Percentiles rank a stretch among this genome's conserved stretches.
Conservation (phyloP, 2,329 filamentous ascomycete genomes). For the Hymenoscyphus fructigenus region DNA sequence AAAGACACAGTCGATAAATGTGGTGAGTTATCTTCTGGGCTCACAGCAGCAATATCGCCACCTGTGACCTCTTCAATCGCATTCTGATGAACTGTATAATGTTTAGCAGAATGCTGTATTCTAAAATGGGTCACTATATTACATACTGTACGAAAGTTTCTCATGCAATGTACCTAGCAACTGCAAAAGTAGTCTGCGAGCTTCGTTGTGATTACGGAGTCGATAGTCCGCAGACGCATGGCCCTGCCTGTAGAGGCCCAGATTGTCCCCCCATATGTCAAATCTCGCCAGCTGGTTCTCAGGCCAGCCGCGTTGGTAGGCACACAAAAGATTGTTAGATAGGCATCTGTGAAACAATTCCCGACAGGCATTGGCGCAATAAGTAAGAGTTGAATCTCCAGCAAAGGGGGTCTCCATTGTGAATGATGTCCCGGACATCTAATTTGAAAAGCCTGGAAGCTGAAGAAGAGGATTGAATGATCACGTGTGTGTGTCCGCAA, state of each 20-base stretch:
- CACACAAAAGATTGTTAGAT: not conserved
- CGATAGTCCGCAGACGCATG: not conserved
- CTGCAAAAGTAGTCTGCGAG: not conserved
- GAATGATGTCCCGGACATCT: too few relatives aligned
- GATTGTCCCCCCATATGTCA: not conserved
- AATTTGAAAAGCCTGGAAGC: too few relatives aligned
- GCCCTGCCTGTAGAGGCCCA: not conserved
- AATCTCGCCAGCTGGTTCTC: constrained; percentile 5
- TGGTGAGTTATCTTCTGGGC: too few relatives aligned
- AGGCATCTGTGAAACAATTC: not conserved
- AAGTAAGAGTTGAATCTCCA: not conserved
- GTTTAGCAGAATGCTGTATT: too few relatives aligned
- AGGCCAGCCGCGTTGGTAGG: not conserved
- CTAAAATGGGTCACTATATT: not conserved
- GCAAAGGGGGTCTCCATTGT: too few relatives aligned
- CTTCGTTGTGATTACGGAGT: not conserved
- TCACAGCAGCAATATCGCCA: too few relatives aligned
- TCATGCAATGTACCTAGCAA: not conserved
- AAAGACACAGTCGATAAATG: too few relatives aligned
- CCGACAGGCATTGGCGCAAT: not conserved
- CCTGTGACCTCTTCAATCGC: too few relatives aligned
- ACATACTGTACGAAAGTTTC: not conserved
- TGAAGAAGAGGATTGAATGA: too few relatives aligned
- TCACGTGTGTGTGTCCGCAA: too few relatives aligned
- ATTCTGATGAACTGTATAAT: too few relatives aligned